Conservation (phyloP, 2,329 filamentous ascomycete species). For the Cryphonectria parasitica region DNA sequence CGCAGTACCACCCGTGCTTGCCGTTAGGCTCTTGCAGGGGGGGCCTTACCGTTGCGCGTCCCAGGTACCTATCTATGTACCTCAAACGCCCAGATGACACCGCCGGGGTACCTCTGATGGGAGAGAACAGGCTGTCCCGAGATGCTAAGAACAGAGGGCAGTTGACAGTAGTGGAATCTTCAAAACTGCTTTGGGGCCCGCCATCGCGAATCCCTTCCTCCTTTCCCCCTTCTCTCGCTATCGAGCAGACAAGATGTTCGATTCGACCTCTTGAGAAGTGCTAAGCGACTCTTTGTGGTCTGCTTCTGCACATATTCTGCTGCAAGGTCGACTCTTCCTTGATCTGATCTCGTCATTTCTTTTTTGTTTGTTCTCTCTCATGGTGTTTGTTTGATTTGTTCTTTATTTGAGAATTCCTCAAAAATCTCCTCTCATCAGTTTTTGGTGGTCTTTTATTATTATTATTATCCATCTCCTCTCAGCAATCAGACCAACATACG, state of each 20-base stretch:
- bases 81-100: background rate
- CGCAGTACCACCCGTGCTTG: constrained; percentile 2
- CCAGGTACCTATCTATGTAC: background rate
- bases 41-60: background rate
- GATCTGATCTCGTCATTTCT: constrained; percentile 41
- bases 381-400: constrained; percentile 24
- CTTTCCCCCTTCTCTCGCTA: constrained; percentile 49
- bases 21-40: background rate
- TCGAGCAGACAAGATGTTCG: constrained; percentile 59
- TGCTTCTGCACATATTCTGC: constrained; percentile 47
- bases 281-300: constrained; percentile 60
- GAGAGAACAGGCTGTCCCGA: background rate
- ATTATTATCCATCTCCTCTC: background rate
- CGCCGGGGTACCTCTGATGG: background rate
- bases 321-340: constrained; percentile 24
- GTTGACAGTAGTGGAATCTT: constrained; percentile 32
- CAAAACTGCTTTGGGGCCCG: constrained; percentile 42
- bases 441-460: background rate
- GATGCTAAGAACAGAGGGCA: background rate
- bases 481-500: constrained; percentile 18
- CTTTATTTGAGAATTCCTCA: constrained; percentile 7
- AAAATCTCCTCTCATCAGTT: constrained; percentile 26
- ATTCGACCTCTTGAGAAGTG: constrained; percentile 54
- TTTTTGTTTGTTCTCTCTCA: constrained; percentile 34
- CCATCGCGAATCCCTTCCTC: constrained; percentile 35